Conservation (phyloP, 805 yeast genomes). For the Lachancea quebecensis region DNA sequence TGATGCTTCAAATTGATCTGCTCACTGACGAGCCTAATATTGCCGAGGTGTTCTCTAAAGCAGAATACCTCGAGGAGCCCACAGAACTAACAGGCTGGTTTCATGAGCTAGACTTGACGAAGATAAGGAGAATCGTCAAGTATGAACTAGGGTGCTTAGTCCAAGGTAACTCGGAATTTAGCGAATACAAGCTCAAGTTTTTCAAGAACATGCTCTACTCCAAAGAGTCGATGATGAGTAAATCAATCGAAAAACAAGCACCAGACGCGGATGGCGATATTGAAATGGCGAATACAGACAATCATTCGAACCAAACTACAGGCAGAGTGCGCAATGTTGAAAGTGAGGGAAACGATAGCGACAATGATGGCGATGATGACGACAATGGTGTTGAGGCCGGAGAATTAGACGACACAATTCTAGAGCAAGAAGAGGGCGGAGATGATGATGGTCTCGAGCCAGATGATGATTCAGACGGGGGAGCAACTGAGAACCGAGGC, state of each 20-base stretch:
- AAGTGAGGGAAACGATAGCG: conserved; percentile 5
- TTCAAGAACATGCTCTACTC: conserved; percentile 38
- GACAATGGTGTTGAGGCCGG: conserved; percentile 30
- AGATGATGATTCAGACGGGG: background rate
- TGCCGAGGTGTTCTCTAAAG: conserved; percentile 35
- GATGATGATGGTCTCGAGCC: conserved; percentile 14
- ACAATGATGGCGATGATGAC: conserved; percentile 20
- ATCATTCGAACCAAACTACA: conserved; percentile 1
- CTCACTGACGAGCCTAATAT: conserved; percentile 59
- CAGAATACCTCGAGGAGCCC: conserved; percentile 46
- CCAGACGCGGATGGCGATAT: conserved; percentile 27
- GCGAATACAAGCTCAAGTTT: conserved; percentile 32
- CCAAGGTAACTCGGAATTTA: conserved; percentile 42
- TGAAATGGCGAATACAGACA: conserved; percentile 14
- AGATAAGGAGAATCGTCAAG: conserved; percentile 61
- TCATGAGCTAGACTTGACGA: conserved; percentile 50
- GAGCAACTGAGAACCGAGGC: conserved; percentile 1
- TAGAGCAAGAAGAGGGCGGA: conserved; percentile 29
- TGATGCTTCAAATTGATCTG: conserved; percentile 75
- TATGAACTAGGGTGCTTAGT: conserved; percentile 62
- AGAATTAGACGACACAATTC: conserved; percentile 27
- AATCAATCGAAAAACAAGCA: conserved; percentile 16
- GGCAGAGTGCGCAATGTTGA: too few relatives aligned
- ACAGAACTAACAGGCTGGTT: conserved; percentile 64
- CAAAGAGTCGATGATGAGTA: conserved; percentile 32